A percentile compares a stretch with the other conserved stretches of the same genome.
phyloP scores from a whole-genome alignment of 345 rosid genomes.

The Durio zibethinus region DNA sequence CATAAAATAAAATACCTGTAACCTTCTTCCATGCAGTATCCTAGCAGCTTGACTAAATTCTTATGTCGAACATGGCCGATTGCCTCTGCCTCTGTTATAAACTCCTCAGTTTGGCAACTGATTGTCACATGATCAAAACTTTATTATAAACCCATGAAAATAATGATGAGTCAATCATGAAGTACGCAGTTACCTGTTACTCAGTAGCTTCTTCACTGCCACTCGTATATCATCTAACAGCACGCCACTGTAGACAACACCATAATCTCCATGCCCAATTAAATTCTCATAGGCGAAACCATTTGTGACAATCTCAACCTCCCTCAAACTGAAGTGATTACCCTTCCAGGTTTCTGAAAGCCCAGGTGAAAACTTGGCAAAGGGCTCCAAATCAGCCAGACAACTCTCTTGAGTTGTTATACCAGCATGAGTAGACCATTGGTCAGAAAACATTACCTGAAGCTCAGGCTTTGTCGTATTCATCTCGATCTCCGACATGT shows the following conservation, averaged over 20 bases:
- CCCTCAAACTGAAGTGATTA: conserved; percentile 34
- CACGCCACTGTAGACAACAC: conserved; percentile 46
- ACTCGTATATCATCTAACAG: conserved; percentile 45
- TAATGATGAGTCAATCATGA: background rate
- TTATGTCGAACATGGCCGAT: conserved; percentile 57
- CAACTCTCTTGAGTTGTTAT: background rate
- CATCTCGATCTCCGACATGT: conserved; percentile 32
- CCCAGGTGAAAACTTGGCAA: background rate
- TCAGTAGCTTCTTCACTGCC: conserved; percentile 54
- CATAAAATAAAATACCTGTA: conserved; percentile 37
- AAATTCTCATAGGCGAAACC: conserved; percentile 52
- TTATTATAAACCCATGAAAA: background rate
- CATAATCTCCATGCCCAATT: conserved; percentile 48
- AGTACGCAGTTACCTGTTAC: background rate
- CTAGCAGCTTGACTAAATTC: conserved; percentile 61
- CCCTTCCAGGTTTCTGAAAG: conserved; percentile 19
- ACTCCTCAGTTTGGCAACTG: conserved; percentile 45
- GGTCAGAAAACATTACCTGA: conserved; percentile 24
- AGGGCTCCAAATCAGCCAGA: conserved; percentile 18
- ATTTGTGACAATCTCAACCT: conserved; percentile 45
- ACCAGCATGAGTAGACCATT: conserved; percentile 8
- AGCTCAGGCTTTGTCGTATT: conserved; percentile 25
- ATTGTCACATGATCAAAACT: background rate
- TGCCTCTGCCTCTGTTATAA: conserved; percentile 42
- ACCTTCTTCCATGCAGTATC: conserved; percentile 58